These are phyloP conservation scores for Ustulina deusta DNA, from an alignment of 2,329 filamentous ascomycete species.

Conservation along the genomic window DNA sequence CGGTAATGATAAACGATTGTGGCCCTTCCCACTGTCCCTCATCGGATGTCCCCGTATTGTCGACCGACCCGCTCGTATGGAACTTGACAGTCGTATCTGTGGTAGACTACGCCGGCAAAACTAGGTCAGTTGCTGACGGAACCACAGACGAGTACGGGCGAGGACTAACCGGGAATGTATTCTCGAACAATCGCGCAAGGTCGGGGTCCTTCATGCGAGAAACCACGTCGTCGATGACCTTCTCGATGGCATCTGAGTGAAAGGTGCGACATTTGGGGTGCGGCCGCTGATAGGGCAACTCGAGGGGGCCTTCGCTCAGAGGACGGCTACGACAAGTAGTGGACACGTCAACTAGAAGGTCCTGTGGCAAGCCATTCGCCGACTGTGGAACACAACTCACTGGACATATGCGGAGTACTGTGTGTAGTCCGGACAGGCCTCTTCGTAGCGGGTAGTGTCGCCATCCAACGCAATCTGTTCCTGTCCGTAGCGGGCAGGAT, in stretches of 20 bases:
- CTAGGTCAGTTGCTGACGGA: slow-evolving; percentile 34
- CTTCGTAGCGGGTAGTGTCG: slow-evolving; percentile 51
- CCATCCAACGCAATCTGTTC: slow-evolving; percentile 51
- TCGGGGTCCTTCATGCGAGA: slow-evolving; percentile 85
- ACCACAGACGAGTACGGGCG: slow-evolving; percentile 2
- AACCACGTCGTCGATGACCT: slow-evolving; percentile 86
- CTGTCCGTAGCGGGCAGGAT: slow-evolving; percentile 44
- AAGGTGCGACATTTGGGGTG: slow-evolving; percentile 87
- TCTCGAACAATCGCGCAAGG: slow-evolving; percentile 92
- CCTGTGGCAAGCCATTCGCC: not conserved
- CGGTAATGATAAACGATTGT: slow-evolving; percentile 93
- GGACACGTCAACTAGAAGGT: slow-evolving; percentile 32
- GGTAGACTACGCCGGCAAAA: slow-evolving; percentile 66
- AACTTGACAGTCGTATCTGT: slow-evolving; percentile 91
- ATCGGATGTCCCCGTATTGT: slow-evolving; percentile 57
- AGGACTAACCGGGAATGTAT: slow-evolving; percentile 77
- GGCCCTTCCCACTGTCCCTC: slow-evolving; percentile 81
- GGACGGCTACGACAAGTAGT: slow-evolving; percentile 69
- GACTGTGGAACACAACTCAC: slow-evolving; percentile 56
- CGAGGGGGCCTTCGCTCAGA: slow-evolving; percentile 80
- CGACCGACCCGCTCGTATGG: slow-evolving; percentile 76
- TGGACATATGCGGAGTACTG: slow-evolving; percentile 69
- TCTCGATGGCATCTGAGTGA: slow-evolving; percentile 85
- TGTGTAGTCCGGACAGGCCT: slow-evolving; percentile 74
- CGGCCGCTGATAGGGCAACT: slow-evolving; percentile 88